phyloP scores from a whole-genome alignment of 139 green algal genomes.

The Closterium sp. region DNA sequence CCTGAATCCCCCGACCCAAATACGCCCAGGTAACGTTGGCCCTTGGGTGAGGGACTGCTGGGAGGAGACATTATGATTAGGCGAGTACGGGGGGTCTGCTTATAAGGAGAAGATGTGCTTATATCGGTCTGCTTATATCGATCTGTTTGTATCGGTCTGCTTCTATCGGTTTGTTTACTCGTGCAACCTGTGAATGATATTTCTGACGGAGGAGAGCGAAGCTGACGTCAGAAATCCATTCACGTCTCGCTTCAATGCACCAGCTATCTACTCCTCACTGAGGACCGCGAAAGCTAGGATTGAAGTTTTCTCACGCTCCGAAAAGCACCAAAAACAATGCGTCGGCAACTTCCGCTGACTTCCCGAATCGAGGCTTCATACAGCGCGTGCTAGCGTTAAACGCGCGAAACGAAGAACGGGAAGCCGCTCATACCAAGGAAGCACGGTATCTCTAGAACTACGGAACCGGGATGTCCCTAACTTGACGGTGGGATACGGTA shows the following conservation, averaged over 20 bases:
- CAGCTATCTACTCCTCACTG: no score
- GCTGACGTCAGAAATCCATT: neutral
- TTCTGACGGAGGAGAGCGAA: neutral
- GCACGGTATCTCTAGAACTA: neutral
- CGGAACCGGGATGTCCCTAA: no score
- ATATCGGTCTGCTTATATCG: no score
- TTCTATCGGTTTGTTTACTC: no score
- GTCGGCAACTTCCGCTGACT: neutral
- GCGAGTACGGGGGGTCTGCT: neutral
- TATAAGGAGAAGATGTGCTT: neutral
- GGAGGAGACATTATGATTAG: neutral
- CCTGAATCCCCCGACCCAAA: neutral
- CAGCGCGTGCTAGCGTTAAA: neutral
- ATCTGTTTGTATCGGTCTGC: no score
- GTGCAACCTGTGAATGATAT: neutral
- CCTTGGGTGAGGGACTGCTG: neutral
- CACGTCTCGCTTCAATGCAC: neutral
- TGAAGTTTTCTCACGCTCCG: neutral
- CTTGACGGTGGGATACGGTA: no score
- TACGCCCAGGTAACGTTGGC: neutral
- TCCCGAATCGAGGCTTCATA: neutral
- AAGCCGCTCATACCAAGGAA: neutral
- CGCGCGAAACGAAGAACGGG: neutral
- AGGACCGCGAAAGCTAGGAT: neutral
- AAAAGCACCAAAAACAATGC: no score